These are phyloP conservation scores for Thermoascus crustaceus DNA, from an alignment of 2,329 filamentous ascomycete genomes.

Conservation along the genomic window DNA sequence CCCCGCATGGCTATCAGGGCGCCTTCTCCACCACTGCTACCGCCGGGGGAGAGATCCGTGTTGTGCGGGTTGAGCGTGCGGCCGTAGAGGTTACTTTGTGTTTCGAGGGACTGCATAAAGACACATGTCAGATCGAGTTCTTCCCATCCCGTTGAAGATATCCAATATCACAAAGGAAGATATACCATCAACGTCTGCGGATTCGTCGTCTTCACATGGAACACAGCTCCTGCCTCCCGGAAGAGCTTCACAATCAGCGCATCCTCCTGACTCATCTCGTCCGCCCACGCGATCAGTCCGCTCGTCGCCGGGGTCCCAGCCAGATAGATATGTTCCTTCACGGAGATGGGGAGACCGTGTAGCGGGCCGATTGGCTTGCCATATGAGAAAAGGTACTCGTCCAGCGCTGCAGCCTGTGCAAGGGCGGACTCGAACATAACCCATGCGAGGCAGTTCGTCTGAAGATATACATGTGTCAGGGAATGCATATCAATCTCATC, in stretches of 20 bases:
- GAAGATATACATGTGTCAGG: not conserved
- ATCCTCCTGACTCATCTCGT: slow-evolving; percentile 4
- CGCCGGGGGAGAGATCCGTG: slow-evolving; percentile 13
- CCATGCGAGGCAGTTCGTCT: slow-evolving; percentile 18
- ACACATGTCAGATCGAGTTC: not conserved
- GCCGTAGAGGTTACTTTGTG: slow-evolving; percentile 22
- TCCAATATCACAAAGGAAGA: not conserved
- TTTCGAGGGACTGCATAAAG: slow-evolving; percentile 15
- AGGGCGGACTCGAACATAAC: slow-evolving; percentile 17
- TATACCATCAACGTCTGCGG: slow-evolving; percentile 18
- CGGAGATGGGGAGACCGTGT: slow-evolving; percentile 45
- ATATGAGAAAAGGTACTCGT: slow-evolving; percentile 11
- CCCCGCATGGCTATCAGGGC: slow-evolving; percentile 16
- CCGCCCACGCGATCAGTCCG: slow-evolving; percentile 25
- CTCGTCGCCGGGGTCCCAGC: slow-evolving; percentile 48
- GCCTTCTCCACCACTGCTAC: slow-evolving; percentile 17
- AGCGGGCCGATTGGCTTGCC: slow-evolving; percentile 38
- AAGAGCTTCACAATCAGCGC: slow-evolving; percentile 10
- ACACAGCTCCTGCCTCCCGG: slow-evolving; percentile 19
- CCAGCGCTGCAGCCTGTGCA: slow-evolving; percentile 12
- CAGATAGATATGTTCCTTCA: slow-evolving; percentile 54
- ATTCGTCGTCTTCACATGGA: slow-evolving; percentile 27
- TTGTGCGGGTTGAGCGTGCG: slow-evolving; percentile 18
- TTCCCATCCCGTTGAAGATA: not conserved
- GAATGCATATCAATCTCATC: not conserved